These are phyloP conservation scores for Colletotrichum camelliae DNA, from an alignment of 2,329 filamentous ascomycete genomes.

Conservation along the genomic window DNA sequence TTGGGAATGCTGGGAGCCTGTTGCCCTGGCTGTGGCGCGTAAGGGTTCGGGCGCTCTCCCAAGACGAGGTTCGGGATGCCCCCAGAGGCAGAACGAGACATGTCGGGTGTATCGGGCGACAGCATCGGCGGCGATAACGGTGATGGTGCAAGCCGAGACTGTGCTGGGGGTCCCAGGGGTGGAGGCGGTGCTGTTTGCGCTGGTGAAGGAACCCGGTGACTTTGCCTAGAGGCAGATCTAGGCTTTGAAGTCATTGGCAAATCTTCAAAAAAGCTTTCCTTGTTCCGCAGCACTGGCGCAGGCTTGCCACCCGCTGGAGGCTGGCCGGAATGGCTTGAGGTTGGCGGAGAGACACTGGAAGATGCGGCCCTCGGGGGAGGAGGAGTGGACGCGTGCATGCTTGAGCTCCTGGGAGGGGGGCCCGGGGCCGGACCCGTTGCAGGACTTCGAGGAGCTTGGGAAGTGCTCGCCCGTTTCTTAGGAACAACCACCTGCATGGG, in stretches of 20 bases:
- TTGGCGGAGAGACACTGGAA: constrained; percentile 32
- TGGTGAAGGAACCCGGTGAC: constrained; percentile 48
- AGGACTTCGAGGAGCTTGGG: constrained; percentile 53
- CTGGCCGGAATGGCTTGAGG: constrained; percentile 41
- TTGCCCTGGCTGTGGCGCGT: constrained; percentile 48
- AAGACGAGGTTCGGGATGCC: constrained; percentile 52
- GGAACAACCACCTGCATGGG: constrained; percentile 86
- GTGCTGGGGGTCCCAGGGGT: constrained; percentile 34
- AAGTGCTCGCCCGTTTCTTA: constrained; percentile 67
- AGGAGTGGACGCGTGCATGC: constrained; percentile 48
- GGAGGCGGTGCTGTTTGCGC: constrained; percentile 39
- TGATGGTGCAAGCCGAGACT: constrained; percentile 28
- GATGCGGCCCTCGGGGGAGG: constrained; percentile 8
- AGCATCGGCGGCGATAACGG: constrained; percentile 10
- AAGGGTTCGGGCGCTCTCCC: constrained; percentile 58
- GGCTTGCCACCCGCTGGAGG: constrained; percentile 37
- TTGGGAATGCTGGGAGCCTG: constrained; percentile 37
- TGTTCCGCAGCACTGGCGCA: constrained; percentile 39
- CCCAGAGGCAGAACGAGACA: constrained; percentile 18
- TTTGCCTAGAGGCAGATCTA: constrained; percentile 64
- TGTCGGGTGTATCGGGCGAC: neutral
- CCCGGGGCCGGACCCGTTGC: constrained; percentile 38
- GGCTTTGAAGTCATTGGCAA: constrained; percentile 68
- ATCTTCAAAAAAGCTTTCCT: constrained; percentile 78
- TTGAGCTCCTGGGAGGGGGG: constrained; percentile 66